Evolutionary conservation across 257 asterid genomes (phyloP), one percentile per base, ranked within the genome.

Genomic region (Ligustrum vulgare): DNA sequence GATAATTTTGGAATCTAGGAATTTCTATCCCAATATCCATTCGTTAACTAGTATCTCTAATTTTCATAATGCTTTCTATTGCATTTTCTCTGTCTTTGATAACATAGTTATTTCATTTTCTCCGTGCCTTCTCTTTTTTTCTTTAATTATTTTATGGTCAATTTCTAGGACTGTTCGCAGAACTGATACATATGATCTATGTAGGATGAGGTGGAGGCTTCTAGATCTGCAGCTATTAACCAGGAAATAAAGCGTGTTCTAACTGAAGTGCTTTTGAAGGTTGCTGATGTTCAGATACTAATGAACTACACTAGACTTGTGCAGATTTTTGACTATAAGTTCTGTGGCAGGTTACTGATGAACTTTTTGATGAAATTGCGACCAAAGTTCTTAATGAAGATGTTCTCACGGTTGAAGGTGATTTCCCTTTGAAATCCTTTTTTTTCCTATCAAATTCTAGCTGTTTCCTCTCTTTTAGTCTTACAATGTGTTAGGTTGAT

Each of bases 241-340:
- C 89, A 89, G 82, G 98, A 94, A 84, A 94, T 94, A 84, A 94
- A 94, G 84, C 98, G 97, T 71, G 88, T 94, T 23, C 85, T 94
- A 56, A 94, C 98, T 66, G 98, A 94, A 87, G 97, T 94, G 82
- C 98, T 94, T 75, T 70, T 94, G 83, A 92, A 94, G 98, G 98
- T 92, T 82, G 87, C 76, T 25, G 88, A 80, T 82, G 76, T 71
- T 87, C 77, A 34, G 74, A 77, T 54, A 41, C 66, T 83, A 77
- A 60, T 81, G 62, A 64, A 77, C 67, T 68, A 43, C 63, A 31
- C 58, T 75, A 58, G 73, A 65, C 77, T 77, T 72, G 65, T 47
- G 22, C 54, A 75, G 80, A 47, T 82, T 72, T 71, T 75, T 87
- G 78, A 84, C 84, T 72, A 67, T 69, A 66, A 79, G 72, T 76